Evolutionary conservation across 495 filamentous ascomycete genomes (phyloP), one percentile per base, ranked within the genome.

Genomic region (Saxophila tyrrhenica): DNA sequence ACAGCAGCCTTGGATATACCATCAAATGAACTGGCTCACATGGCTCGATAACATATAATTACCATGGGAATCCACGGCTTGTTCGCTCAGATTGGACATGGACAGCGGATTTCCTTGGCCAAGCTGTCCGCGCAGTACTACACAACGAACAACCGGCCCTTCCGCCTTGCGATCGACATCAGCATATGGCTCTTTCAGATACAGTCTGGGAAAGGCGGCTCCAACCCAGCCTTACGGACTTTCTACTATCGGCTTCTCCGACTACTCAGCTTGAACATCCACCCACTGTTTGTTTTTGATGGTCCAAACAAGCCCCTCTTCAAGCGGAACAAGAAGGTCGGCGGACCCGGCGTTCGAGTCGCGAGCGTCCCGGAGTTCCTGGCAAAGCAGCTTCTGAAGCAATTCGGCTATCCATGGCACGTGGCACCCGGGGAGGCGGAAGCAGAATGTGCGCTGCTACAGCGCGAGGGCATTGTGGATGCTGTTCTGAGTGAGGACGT

Each of bases 151-250:
- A 75, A 78, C 21, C 77, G 83, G 3, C 89, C 92, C 0, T 73
- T 97, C 7, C 82, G 89, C 15, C 74, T 99, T 24, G 94, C 94
- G 19, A 87, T 99, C 48, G 94, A 99, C 65, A 85, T 92, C 55
- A 89, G 89, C 0, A 96, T 99, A 66, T 99, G 94, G 94, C 83
- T 95, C 21, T 97, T 95, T 63, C 92, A 99, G 63, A 82, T 84
- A 8, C 89, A 94, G 59, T 82, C 88, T 8, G 83, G 86, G 17
- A 79, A 84, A 67, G 80, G 92, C 21, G 94, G 94, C 46, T 79
- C 79, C 23, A 96, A 97, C 64, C 92, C 94, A 3, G 89, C 91
- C 16, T 73, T 95, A 16, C 82, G 94, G 17, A 96, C 90, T 0
- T 77, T 99, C 22, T 97, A 95, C 70, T 97, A 89, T 65, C 85